These are phyloP conservation scores for Colletotrichum tropicale DNA, from an alignment of 2,329 filamentous ascomycete genomes.

Conservation along the genomic window DNA sequence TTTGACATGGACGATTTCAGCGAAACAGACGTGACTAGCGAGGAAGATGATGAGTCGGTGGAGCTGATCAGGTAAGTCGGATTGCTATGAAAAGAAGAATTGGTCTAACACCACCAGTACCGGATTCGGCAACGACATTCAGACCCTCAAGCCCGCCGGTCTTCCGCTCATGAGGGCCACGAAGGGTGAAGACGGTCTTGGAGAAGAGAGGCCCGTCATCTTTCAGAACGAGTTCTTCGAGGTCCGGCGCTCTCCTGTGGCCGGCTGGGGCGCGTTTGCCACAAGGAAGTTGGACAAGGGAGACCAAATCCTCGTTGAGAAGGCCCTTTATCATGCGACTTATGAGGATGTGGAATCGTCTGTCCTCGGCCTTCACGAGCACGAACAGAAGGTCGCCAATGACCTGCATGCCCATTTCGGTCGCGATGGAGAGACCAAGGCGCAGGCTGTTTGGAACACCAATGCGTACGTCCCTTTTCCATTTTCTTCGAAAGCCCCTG, in stretches of 20 bases:
- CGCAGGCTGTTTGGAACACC: conserved; percentile 44
- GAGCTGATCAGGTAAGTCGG: not conserved
- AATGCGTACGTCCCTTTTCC: conserved; percentile 45
- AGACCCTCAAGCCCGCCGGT: not conserved
- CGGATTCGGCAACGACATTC: rapidly evolving
- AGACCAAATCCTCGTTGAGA: conserved; percentile 49
- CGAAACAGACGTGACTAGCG: not conserved
- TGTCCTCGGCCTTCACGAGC: conserved; percentile 28
- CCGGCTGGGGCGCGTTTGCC: conserved; percentile 55
- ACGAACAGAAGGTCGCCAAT: conserved; percentile 35
- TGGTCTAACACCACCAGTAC: not conserved
- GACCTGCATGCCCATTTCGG: conserved; percentile 39
- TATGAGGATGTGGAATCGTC: not conserved
- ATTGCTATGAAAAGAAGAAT: not conserved
- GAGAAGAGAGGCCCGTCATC: not conserved
- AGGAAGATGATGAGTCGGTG: not conserved
- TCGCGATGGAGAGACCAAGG: conserved; percentile 28
- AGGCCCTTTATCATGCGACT: conserved; percentile 41
- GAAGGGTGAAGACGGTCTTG: not conserved
- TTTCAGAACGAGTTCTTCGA: conserved; percentile 45
- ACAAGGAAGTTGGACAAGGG: conserved; percentile 36
- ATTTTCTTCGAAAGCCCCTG: not conserved
- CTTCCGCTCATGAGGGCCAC: not conserved
- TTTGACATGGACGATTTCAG: not conserved
- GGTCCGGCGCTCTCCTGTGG: conserved; percentile 42